Evolutionary conservation across 148 eudicot genomes (phyloP), one percentile per base, ranked within the genome.

Genomic region (Camellia granthamiana): DNA sequence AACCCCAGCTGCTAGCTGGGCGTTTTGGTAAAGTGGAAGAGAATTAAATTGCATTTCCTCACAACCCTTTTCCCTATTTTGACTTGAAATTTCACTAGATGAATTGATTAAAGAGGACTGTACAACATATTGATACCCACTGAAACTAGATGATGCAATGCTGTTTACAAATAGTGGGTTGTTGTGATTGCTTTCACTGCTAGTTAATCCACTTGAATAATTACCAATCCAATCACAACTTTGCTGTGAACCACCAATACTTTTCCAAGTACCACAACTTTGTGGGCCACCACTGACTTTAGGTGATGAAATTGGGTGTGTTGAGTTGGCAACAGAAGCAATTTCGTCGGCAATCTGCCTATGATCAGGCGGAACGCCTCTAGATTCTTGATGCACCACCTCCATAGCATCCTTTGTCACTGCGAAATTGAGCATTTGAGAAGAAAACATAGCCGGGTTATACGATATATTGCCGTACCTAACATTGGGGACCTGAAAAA

Each of bases 261-360:
- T 81, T 83, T 77, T 85, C 86, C 86, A 83, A 56, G 75, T 55
- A 16, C 79, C 71, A 72, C 77, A 83, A 74, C 75, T 82, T 56
- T 84, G 85, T 64, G 83, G 81, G 70, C 81, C 82, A 78, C 80
- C 74, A 54, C 79, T 83, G 47, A 49, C 81, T 65, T 54, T 80
- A 51, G 82, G 56, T 44, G 81, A 72, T 23, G 75, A 21, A 14
- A 55, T 19, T 3, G 78, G 58, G 43, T 69, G 77, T 7, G 79
- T 59, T 54, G 72, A 59, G 69, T 73, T 77, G 5, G 71, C 60
- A 58, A 77, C 9, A 4, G 74, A 64, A 42, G 44, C 58, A 64
- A 75, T 70, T 13, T 64, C 79, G 63, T 51, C 66, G 6, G 59
- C 13, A 3, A 65, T 11, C 69, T 9, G 10, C 42, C 69, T 65